A percentile compares a stretch with the other conserved stretches of the same genome.
These are phyloP conservation scores for Pelomyxa schiedti DNA, from an alignment of 78 protist genomes.

Conservation along the genomic window DNA sequence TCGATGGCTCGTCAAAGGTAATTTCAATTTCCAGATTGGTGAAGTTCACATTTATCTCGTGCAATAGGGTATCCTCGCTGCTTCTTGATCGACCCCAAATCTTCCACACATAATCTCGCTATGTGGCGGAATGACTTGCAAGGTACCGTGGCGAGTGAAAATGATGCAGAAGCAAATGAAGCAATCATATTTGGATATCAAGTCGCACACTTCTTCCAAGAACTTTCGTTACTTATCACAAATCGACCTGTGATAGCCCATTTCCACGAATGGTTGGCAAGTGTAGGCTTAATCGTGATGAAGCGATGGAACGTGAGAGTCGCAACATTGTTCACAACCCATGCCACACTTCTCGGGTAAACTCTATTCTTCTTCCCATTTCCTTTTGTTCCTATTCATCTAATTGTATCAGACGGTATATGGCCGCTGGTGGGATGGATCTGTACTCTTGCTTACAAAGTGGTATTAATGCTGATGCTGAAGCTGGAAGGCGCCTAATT, in stretches of 20 bases:
- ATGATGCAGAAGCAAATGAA: conserved; percentile 60
- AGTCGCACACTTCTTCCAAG: conserved; percentile 57
- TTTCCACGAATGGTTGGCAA: conserved; percentile 77
- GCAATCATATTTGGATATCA: conserved; percentile 60
- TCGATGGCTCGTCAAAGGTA: conserved; percentile 70
- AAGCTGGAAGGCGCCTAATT: conserved; percentile 51
- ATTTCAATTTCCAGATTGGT: not conserved
- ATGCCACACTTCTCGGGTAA: conserved; percentile 64
- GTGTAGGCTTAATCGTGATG: conserved; percentile 53
- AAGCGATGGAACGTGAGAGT: conserved; percentile 19
- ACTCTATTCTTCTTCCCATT: not conserved
- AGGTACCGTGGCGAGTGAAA: not conserved
- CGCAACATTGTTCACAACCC: conserved; percentile 76
- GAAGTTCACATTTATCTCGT: not conserved
- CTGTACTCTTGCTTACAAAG: conserved; percentile 47
- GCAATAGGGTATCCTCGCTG: conserved; percentile 27
- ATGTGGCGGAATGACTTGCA: conserved; percentile 49
- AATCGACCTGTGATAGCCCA: conserved; percentile 48
- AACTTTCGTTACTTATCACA: conserved; percentile 13
- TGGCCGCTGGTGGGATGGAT: conserved; percentile 67
- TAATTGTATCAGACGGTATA: conserved; percentile 30
- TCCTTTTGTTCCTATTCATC: not conserved
- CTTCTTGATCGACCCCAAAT: conserved; percentile 26
- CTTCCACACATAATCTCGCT: conserved; percentile 33
- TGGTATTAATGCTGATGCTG: conserved; percentile 46